phyloP scores from a whole-genome alignment of 768 basidiomycete species.

The Panaeolus cyanescens region DNA sequence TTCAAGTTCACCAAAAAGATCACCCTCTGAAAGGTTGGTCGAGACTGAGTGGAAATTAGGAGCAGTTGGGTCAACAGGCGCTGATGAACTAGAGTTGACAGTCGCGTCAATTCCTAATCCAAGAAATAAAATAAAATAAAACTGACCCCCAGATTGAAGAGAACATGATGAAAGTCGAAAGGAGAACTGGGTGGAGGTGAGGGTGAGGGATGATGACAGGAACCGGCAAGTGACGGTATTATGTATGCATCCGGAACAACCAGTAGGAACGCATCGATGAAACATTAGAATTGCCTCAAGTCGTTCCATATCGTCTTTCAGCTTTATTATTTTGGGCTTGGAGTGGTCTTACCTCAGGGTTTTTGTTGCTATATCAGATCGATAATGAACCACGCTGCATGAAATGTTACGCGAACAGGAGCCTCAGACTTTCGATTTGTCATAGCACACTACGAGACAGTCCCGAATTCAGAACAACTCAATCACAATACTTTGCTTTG shows the following conservation, averaged over 20 bases:
- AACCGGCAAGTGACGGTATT: conserved; percentile 15
- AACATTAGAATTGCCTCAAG: conserved; percentile 3
- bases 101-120: conserved; percentile 8
- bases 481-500: too few species aligned
- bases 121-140: not conserved
- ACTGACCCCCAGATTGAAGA: conserved; percentile 80
- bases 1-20: conserved; percentile 76
- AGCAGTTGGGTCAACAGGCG: conserved; percentile 63
- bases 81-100: conserved; percentile 39
- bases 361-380: not conserved
- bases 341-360: not conserved
- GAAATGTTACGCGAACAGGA: not conserved
- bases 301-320: not conserved
- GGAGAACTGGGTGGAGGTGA: not conserved
- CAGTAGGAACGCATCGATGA: conserved; percentile 15
- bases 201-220: not conserved
- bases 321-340: not conserved
- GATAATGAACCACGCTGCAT: not conserved
- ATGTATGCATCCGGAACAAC: conserved; percentile 18
- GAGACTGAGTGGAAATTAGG: conserved; percentile 87
- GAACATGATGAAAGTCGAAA: conserved; percentile 60
- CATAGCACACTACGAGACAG: not conserved
- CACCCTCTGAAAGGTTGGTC: conserved; percentile 49
- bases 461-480: not conserved
- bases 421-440: not conserved